phyloP scores from a whole-genome alignment of 768 basidiomycete species.

The Amanita pseudoporphyria region DNA sequence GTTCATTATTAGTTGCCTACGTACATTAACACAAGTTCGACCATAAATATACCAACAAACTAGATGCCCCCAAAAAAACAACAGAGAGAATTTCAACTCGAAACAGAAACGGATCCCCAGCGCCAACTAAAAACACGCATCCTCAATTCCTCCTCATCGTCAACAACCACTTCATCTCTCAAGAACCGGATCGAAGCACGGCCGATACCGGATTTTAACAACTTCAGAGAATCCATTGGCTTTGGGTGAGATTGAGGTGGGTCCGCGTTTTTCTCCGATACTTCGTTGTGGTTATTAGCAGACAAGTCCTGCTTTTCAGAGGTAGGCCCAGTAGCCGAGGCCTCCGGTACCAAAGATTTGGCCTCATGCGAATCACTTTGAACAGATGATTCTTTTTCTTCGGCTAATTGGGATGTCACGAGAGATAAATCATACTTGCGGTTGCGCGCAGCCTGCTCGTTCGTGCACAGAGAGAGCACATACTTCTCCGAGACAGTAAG shows the following conservation, averaged over 20 bases:
- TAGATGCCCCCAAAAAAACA: not conserved
- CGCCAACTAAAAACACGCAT: slow-evolving; percentile 3
- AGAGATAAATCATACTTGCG: not conserved
- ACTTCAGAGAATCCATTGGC: not conserved
- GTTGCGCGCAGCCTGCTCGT: not conserved
- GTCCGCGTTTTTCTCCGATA: not conserved
- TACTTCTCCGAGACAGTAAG: not conserved
- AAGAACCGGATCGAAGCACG: slow-evolving; percentile 3
- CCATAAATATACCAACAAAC: not conserved
- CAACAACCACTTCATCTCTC: slow-evolving; percentile 1
- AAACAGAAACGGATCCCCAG: not conserved
- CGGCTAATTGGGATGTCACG: not conserved
- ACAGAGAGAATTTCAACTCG: not conserved
- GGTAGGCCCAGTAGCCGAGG: too few relatives aligned
- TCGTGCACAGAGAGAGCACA: not conserved
- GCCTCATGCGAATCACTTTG: not conserved
- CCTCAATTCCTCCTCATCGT: slow-evolving; percentile 1
- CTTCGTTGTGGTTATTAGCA: not conserved
- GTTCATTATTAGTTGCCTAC: too few relatives aligned
- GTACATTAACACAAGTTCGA: not conserved
- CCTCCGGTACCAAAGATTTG: not conserved
- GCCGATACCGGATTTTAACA: not conserved
- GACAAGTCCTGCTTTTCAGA: too few relatives aligned
- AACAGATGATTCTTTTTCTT: not conserved
- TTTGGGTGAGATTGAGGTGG: not conserved